Base-by-base conservation (phyloP, 352 stramenopile genomes). In the Phytopythium sindhum region DNA sequence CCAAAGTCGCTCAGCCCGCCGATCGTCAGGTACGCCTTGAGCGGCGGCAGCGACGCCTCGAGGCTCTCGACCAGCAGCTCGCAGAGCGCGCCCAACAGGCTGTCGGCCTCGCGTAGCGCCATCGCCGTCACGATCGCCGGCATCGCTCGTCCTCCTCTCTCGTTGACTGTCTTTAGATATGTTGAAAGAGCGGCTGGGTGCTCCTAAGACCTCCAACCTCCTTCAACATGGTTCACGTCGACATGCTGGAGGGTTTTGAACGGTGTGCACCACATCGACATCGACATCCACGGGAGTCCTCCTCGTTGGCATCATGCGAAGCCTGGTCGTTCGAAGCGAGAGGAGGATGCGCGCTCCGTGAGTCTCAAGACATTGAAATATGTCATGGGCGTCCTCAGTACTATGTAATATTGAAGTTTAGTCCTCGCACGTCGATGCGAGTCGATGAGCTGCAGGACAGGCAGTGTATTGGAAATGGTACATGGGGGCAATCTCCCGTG, bases 21-120 rank as follows among this genome's bases (percentile, higher is more conserved):
- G 23, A 61, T 61, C 35, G 37, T 10, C 55, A 50, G 28, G 55
- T 51, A 51, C 24, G 12, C 26, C 55, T 61, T 61, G 55, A 61
- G 55, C 26, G 55, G 39, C 35, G 55, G 39, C 24, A 61, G 28
- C 11, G 39, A 61, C 37, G 21, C 37, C 55, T 61, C 55, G 55
- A 61, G 39, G 23, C 37, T 39, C 39, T 61, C 39, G 24, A 61
- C 15, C 19, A 61, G 55, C 24, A 61, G 55, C 37, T 31, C 55
- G 39, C 41, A 61, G 11, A 61, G 37, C 24, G 5, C 24, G 6
- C 55, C 55, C 17, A 61, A 5, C 21, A 61, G 10, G 11, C 17
- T 33, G 55, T 61, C 55, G 12, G 55, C 55, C 39, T 61, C 28
- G 14, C 24, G 19, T 4, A 61, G 41, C 23, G 35, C 24, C 54